phyloP scores from a whole-genome alignment of 1,284 basidiomycete species.

The Singerocomus inundabilis region DNA sequence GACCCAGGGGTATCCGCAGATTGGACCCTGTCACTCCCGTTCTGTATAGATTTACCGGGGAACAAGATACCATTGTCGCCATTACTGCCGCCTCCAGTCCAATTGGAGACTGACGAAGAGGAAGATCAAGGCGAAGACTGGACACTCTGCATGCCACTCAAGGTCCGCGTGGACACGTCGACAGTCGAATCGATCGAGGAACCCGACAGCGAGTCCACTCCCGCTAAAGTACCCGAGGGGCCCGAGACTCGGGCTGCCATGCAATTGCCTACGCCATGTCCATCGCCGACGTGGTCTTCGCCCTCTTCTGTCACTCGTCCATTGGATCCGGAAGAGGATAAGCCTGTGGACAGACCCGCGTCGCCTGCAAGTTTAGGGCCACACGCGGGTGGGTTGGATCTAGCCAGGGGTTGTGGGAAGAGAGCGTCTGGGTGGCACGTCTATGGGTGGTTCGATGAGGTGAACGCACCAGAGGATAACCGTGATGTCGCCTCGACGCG shows the following conservation, averaged over 20 bases:
- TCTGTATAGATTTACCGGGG: conserved; percentile 30
- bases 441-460: conserved; percentile 34
- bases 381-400: conserved; percentile 30
- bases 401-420: conserved; percentile 31
- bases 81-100: background rate
- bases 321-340: conserved; percentile 10
- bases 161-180: conserved; percentile 7
- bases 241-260: background rate
- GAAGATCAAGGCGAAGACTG: conserved; percentile 24
- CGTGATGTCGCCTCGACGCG: background rate
- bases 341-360: conserved; percentile 8
- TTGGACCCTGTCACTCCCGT: conserved; percentile 34
- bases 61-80: conserved; percentile 21
- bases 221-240: conserved; percentile 1
- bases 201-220: conserved; percentile 1
- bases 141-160: conserved; percentile 35
- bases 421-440: conserved; percentile 34
- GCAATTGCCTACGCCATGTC: conserved; percentile 30
- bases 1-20: conserved; percentile 14
- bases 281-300: conserved; percentile 26
- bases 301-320: background rate
- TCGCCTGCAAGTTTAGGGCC: conserved; percentile 28
- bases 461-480: conserved; percentile 6
- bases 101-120: conserved; percentile 2
- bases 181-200: conserved; percentile 3